These are phyloP conservation scores for Irpex lacteus DNA, from an alignment of 1,284 basidiomycete species.

Conservation along the genomic window DNA sequence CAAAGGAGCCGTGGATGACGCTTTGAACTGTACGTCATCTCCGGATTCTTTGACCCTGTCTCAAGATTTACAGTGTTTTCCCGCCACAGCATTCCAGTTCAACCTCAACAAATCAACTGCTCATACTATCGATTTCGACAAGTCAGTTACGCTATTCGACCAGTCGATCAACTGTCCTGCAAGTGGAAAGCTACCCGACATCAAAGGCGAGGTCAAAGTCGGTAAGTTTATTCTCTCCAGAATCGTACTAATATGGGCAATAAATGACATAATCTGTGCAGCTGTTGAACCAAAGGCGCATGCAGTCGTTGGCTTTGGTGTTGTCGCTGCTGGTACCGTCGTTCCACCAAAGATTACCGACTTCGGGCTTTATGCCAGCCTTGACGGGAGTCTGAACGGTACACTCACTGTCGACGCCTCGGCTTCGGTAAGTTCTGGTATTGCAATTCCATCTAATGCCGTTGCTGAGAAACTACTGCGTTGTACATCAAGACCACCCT, in stretches of 20 bases:
- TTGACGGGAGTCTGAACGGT: slow-evolving; percentile 24
- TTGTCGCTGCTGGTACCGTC: slow-evolving; percentile 40
- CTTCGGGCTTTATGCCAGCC: slow-evolving; percentile 31
- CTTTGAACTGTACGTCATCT: slow-evolving; percentile 5
- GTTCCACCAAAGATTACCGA: slow-evolving; percentile 37
- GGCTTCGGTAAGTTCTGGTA: slow-evolving; percentile 25
- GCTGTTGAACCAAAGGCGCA: slow-evolving; percentile 38
- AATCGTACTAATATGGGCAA: not conserved
- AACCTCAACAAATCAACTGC: slow-evolving; percentile 29
- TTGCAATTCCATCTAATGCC: no score
- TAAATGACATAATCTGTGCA: not conserved
- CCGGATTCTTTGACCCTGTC: no score
- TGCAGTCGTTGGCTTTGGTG: slow-evolving; percentile 36
- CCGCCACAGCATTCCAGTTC: slow-evolving; percentile 29
- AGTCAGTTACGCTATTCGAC: slow-evolving; percentile 40
- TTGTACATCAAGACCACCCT: slow-evolving; percentile 30
- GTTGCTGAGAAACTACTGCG: not conserved
- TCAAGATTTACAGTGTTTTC: slow-evolving; percentile 12
- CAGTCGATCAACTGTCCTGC: slow-evolving; percentile 39
- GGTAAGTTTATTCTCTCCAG: not conserved
- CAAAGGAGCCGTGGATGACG: not conserved
- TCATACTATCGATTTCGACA: slow-evolving; percentile 23
- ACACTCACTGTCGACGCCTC: slow-evolving; percentile 33
- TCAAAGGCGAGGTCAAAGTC: slow-evolving; percentile 35
- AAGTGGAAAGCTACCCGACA: slow-evolving; percentile 17